Percentiles rank a stretch among this genome's conserved stretches.
Conservation (phyloP, 352 stramenopile species). For the Aphanomyces cochlioides region DNA sequence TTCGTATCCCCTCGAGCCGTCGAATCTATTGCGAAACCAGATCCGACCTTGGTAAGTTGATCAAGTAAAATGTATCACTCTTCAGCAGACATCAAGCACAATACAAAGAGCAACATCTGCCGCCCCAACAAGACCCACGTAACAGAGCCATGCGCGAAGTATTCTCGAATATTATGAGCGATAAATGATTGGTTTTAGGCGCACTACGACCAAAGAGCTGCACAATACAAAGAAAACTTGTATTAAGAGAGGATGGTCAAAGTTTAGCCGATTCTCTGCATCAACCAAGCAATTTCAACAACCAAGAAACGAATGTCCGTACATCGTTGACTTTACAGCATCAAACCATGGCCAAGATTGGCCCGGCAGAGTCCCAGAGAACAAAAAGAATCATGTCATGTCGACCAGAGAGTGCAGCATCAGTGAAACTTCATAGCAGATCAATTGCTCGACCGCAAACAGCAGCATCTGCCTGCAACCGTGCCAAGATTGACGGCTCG, state of each 20-base stretch:
- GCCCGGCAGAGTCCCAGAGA: no score
- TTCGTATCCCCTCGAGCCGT: neutral
- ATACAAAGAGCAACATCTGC: slow-evolving; percentile 3
- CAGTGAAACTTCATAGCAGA: neutral
- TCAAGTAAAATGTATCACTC: neutral
- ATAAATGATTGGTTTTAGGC: neutral
- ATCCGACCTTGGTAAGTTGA: neutral
- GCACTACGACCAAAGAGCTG: slow-evolving; percentile 22
- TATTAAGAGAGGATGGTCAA: neutral
- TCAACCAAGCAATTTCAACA: neutral
- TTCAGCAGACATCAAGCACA: neutral
- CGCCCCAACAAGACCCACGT: slow-evolving; percentile 5
- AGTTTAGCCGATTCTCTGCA: neutral
- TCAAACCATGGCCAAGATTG: neutral
- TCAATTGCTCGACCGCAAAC: neutral
- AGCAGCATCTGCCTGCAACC: neutral
- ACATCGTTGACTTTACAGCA: neutral
- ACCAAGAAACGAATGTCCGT: slow-evolving; percentile 1
- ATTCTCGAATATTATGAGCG: neutral
- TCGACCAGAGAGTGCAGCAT: slow-evolving; percentile 5
- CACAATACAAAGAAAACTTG: slow-evolving; percentile 11
- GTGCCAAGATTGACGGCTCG: no score
- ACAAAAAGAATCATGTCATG: neutral
- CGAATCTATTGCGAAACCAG: neutral
- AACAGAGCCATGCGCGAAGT: slow-evolving; percentile 10